Conservation (phyloP, 192 early-diverging fungal species). For the Borealophlyctis nickersoniae region DNA sequence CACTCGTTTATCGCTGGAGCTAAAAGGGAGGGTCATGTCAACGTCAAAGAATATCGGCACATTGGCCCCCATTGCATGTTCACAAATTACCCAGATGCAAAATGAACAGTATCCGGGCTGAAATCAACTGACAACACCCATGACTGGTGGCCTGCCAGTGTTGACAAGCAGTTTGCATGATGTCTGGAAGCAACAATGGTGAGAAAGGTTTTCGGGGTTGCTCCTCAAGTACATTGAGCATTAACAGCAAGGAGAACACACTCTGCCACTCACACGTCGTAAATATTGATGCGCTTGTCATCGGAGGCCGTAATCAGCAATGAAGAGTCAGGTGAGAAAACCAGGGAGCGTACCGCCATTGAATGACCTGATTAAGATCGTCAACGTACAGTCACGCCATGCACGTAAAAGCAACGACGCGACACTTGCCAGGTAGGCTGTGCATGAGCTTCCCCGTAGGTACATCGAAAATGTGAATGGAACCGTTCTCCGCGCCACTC, state of each 20-base stretch:
- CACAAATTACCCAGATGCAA: slow-evolving; percentile 59
- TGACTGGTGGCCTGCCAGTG: slow-evolving; percentile 71
- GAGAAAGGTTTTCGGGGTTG: slow-evolving; percentile 1
- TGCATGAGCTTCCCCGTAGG: slow-evolving; percentile 63
- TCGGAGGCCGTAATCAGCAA: slow-evolving; percentile 74
- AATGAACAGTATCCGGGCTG: slow-evolving; percentile 61
- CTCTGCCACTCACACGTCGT: slow-evolving; percentile 55
- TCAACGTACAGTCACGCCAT: neutral
- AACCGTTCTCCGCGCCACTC: slow-evolving; percentile 70
- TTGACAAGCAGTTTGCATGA: slow-evolving; percentile 70
- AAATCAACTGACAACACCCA: slow-evolving; percentile 77
- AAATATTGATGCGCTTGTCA: slow-evolving; percentile 75
- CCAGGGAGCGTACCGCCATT: slow-evolving; percentile 69
- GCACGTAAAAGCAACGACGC: neutral
- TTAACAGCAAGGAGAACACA: too few species aligned
- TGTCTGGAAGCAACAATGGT: slow-evolving; percentile 31
- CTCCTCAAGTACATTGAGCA: too few species aligned
- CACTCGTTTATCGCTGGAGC: slow-evolving; percentile 72
- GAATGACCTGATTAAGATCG: slow-evolving; percentile 60
- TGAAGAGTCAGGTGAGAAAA: slow-evolving; percentile 69
- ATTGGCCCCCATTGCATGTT: too few species aligned
- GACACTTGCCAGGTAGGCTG: slow-evolving; percentile 47
- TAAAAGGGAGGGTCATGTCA: slow-evolving; percentile 14
- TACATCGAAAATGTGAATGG: slow-evolving; percentile 69
- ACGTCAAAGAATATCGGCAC: too few species aligned